Evolutionary conservation across 371 early-diverging fungal genomes (phyloP).

Genomic region (Mortierella sp.): DNA sequence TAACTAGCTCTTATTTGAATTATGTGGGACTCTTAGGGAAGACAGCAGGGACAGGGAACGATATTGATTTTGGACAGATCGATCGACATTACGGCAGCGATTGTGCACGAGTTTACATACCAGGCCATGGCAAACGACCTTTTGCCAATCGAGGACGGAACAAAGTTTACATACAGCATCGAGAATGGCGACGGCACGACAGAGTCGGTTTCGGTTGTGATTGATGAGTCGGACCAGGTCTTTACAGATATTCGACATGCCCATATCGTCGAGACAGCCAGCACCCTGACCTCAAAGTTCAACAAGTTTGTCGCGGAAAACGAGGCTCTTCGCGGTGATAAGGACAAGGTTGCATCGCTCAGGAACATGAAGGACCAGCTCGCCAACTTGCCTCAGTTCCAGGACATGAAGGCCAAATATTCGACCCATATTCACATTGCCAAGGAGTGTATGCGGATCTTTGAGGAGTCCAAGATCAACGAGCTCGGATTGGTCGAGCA

Average conservation of each 20-base stretch:
- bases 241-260: constrained; percentile 89
- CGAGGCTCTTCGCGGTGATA: constrained; percentile 63
- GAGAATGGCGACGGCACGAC: constrained; percentile 31
- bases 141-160: constrained; percentile 80
- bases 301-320: constrained; percentile 80
- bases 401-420: constrained; percentile 90
- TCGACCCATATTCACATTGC: constrained; percentile 94
- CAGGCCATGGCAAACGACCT: constrained; percentile 95
- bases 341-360: constrained; percentile 74
- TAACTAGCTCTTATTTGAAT: constrained; percentile 2
- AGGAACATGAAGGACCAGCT: constrained; percentile 93
- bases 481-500: constrained; percentile 85
- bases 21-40: constrained; percentile 62
- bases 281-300: constrained; percentile 84
- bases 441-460: constrained; percentile 87
- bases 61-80: constrained; percentile 92
- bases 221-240: constrained; percentile 80
- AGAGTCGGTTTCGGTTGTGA: constrained; percentile 40
- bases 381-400: constrained; percentile 92
- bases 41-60: constrained; percentile 76
- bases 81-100: constrained; percentile 87
- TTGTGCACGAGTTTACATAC: constrained; percentile 95
- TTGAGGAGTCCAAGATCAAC: constrained; percentile 79
- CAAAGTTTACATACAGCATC: constrained; percentile 72
- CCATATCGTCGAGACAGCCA: constrained; percentile 94